Percentiles rank a stretch among this genome's conserved stretches.
Evolutionary conservation across 257 asterid species (phyloP).

Genomic region (Prunella vulgaris): DNA sequence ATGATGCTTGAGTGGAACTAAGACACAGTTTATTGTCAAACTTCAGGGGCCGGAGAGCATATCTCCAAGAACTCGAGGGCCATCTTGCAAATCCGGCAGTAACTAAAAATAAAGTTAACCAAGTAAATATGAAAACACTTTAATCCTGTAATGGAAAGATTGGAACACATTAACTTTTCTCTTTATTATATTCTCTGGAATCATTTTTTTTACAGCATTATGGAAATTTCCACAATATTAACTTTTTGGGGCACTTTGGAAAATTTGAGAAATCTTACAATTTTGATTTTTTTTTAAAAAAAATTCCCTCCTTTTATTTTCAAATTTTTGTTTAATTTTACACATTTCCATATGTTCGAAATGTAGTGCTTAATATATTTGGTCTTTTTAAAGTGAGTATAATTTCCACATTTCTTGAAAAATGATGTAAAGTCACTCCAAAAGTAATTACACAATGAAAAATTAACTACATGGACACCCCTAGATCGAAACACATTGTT

Average conservation of each 20-base stretch:
- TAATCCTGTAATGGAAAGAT: constrained; percentile 31
- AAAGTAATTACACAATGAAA: background rate
- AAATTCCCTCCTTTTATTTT: background rate
- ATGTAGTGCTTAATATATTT: background rate
- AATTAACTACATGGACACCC: no score
- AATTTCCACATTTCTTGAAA: background rate
- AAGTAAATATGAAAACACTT: constrained; percentile 35
- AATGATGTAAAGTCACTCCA: background rate
- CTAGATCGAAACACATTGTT: no score
- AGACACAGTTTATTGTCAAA: background rate
- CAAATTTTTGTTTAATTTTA: background rate
- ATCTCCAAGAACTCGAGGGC: background rate
- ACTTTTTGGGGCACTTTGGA: constrained; percentile 16
- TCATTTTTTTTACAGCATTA: constrained; percentile 41
- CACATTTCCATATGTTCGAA: background rate
- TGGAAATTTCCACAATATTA: constrained; percentile 24
- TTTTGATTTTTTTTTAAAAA: background rate
- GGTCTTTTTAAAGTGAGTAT: background rate
- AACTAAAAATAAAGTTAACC: constrained; percentile 24
- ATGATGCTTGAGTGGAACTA: background rate
- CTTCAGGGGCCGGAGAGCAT: background rate
- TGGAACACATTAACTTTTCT: constrained; percentile 34
- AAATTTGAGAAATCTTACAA: constrained; percentile 1
- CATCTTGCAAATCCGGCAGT: background rate
- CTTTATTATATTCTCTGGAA: constrained; percentile 47